Evolutionary conservation across 345 rosid species (phyloP).

Genomic region (Camelina hispida): DNA sequence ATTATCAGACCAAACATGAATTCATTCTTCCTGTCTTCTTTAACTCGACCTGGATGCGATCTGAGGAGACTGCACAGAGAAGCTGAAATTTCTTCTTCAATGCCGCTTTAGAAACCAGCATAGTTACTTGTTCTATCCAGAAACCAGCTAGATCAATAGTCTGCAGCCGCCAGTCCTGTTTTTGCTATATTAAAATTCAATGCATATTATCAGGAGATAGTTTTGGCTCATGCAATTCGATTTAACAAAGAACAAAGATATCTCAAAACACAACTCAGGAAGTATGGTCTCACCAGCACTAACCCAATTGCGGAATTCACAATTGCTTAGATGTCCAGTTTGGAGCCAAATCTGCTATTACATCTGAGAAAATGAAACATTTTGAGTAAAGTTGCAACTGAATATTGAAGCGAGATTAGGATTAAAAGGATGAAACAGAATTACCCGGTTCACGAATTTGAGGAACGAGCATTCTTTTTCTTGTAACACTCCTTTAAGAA

Average conservation of each 20-base stretch:
- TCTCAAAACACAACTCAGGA: not conserved
- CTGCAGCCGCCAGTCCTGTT: slow-evolving; percentile 5
- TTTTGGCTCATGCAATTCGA: slow-evolving; percentile 8
- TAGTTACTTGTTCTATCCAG: slow-evolving; percentile 15
- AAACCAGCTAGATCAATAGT: slow-evolving; percentile 18
- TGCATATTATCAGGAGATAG: slow-evolving; percentile 11
- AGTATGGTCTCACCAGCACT: slow-evolving; percentile 19
- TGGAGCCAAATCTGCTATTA: slow-evolving; percentile 27
- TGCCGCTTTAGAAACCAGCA: slow-evolving; percentile 21
- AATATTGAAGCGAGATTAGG: slow-evolving; percentile 21
- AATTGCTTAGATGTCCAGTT: slow-evolving; percentile 32
- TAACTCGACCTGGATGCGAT: not conserved
- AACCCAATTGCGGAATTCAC: slow-evolving; percentile 19
- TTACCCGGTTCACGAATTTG: slow-evolving; percentile 39
- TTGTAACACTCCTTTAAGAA: slow-evolving; percentile 58
- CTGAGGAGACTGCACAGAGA: slow-evolving; percentile 14
- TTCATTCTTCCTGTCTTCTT: not conserved
- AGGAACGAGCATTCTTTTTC: slow-evolving; percentile 45
- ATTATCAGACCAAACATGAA: slow-evolving; percentile 24
- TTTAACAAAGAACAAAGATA: not conserved
- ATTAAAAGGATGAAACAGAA: slow-evolving; percentile 14
- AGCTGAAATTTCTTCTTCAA: slow-evolving; percentile 12
- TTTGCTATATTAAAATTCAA: slow-evolving; percentile 20
- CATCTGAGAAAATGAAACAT: slow-evolving; percentile 26
- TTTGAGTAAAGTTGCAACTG: slow-evolving; percentile 23